Conservation (phyloP, 2,329 filamentous ascomycete genomes). For the Fusarium piperis region DNA sequence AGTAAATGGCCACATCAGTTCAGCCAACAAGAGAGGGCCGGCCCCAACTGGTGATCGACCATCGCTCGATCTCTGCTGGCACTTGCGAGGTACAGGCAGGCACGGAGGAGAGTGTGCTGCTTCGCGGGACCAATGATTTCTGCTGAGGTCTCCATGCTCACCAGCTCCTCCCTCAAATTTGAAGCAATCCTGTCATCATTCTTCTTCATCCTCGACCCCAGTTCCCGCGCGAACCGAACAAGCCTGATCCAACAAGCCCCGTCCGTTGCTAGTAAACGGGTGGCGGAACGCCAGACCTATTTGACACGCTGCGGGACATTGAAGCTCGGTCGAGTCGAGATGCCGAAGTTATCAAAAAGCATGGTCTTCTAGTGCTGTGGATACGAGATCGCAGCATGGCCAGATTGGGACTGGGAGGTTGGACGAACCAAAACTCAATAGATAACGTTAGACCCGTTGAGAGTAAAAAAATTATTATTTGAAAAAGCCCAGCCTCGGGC, state of each 20-base stretch:
- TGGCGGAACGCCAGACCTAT: slow-evolving; percentile 32
- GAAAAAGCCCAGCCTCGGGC: background rate
- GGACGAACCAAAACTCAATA: slow-evolving; percentile 16
- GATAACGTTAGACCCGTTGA: background rate
- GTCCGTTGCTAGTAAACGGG: slow-evolving; percentile 26
- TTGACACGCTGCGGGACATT: slow-evolving; percentile 9
- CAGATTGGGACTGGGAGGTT: slow-evolving; percentile 17
- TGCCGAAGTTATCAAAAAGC: background rate
- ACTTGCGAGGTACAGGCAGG: slow-evolving; percentile 3
- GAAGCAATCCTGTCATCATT: background rate
- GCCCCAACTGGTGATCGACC: slow-evolving; percentile 9
- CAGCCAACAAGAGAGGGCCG: background rate
- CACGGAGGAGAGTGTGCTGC: background rate
- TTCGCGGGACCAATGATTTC: background rate
- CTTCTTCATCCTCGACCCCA: background rate
- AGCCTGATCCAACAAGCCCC: background rate
- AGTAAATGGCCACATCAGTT: slow-evolving; percentile 2
- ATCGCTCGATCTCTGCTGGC: slow-evolving; percentile 17
- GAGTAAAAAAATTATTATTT: background rate
- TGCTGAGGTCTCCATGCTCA: background rate
- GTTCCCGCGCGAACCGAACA: background rate
- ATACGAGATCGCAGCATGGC: slow-evolving; percentile 3
- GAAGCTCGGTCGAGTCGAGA: background rate
- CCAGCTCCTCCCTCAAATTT: background rate
- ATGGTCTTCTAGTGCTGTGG: slow-evolving; percentile 7